Conservation (phyloP, 129 eudicot species). For the Kitagawia praeruptora region DNA sequence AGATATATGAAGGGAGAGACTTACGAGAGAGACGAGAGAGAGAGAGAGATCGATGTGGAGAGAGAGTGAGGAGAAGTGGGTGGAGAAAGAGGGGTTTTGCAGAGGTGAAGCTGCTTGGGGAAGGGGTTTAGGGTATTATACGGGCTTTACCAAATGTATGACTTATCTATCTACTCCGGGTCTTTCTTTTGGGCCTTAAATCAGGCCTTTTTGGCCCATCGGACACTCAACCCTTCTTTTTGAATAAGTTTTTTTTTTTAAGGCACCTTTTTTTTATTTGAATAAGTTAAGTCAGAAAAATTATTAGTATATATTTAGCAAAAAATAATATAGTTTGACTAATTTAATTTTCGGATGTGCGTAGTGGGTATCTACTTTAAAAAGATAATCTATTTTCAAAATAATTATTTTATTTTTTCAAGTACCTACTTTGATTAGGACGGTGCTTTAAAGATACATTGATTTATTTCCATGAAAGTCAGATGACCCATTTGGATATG, state of each 20-base stretch:
- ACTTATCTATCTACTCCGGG: background rate
- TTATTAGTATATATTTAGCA: no score
- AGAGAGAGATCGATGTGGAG: background rate
- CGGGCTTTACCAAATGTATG: slow-evolving; percentile 1
- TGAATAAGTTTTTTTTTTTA: no score
- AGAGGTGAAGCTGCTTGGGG: slow-evolving; percentile 8
- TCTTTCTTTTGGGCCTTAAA: background rate
- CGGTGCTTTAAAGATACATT: background rate
- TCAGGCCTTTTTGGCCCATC: background rate
- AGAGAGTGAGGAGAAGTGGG: background rate
- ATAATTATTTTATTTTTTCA: no score
- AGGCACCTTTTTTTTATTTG: no score
- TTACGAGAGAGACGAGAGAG: background rate
- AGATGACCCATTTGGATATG: no score
- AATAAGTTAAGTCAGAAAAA: no score
- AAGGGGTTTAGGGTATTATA: background rate
- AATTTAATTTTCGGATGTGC: no score
- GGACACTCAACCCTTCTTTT: background rate
- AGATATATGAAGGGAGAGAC: background rate
- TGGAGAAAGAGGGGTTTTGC: background rate
- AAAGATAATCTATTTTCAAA: no score
- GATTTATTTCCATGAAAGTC: no score
- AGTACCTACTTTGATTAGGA: background rate
- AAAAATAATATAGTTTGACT: no score
- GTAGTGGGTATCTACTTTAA: no score